Evolutionary conservation across 495 filamentous ascomycete genomes (phyloP).

Genomic region (Penicillium subrubescens): DNA sequence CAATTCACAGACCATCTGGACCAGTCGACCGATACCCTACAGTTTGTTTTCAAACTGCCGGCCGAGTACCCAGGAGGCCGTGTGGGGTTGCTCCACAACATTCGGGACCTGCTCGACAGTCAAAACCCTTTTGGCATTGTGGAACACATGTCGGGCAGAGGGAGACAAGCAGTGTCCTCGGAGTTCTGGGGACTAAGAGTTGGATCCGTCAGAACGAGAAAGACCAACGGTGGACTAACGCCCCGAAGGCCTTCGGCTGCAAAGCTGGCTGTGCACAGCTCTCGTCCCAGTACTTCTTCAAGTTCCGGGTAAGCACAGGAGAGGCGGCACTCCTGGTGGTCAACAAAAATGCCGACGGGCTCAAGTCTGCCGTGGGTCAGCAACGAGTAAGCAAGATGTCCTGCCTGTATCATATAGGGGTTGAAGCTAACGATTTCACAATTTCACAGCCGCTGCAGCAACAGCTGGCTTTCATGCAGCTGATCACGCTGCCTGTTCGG

Average conservation of each 20-base stretch:
- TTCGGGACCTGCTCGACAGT: background rate
- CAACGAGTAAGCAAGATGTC: background rate
- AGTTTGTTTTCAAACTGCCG: constrained; percentile 6
- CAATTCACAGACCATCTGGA: background rate
- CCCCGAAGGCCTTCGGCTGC: background rate
- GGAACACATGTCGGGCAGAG: background rate
- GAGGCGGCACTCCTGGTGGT: constrained; percentile 12
- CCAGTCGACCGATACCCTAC: background rate
- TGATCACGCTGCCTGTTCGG: constrained; percentile 14
- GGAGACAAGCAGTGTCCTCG: background rate
- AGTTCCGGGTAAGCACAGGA: background rate
- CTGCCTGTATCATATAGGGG: background rate
- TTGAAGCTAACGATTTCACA: background rate
- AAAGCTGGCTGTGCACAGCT: constrained; percentile 4
- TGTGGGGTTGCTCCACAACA: background rate
- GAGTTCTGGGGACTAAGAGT: background rate
- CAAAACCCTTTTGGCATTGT: background rate
- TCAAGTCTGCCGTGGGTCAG: background rate
- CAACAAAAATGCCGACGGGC: background rate
- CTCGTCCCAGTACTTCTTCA: background rate
- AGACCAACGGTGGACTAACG: background rate
- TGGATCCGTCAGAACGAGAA: background rate
- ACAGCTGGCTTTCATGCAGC: constrained; percentile 6
- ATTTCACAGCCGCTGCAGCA: background rate
- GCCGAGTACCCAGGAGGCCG: constrained; percentile 8